Percentiles rank a stretch among this genome's conserved stretches.
Conservation (phyloP, 2,329 filamentous ascomycete species). For the Sporothrix inflata region DNA sequence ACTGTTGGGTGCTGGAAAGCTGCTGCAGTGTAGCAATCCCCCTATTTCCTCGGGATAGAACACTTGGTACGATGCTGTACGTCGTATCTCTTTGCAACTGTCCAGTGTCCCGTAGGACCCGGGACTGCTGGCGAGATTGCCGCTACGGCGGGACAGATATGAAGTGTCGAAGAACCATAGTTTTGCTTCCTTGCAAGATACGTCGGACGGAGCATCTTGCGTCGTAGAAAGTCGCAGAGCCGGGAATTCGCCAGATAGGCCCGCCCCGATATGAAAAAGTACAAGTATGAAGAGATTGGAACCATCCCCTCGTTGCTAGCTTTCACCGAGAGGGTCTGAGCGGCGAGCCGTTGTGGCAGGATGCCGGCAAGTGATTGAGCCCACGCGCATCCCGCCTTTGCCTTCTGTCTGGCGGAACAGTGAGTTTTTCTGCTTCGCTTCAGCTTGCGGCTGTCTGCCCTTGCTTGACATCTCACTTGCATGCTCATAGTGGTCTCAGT, state of each 20-base stretch:
- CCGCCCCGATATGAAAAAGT: slow-evolving; percentile 4
- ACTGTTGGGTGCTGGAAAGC: neutral
- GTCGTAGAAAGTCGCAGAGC: neutral
- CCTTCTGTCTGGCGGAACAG: neutral
- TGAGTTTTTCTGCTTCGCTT: neutral
- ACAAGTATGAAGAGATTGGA: neutral
- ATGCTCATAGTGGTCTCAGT: neutral
- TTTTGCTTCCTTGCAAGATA: neutral
- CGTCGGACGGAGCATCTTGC: neutral
- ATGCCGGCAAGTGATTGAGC: slow-evolving; percentile 22
- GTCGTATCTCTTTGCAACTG: neutral
- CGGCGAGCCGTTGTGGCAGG: slow-evolving; percentile 2
- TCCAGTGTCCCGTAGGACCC: neutral
- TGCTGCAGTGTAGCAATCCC: neutral
- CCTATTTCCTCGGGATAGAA: neutral
- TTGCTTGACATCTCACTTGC: neutral
- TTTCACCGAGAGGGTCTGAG: slow-evolving; percentile 16
- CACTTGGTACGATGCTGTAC: neutral
- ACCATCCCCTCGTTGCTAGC: neutral
- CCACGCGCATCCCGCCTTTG: slow-evolving; percentile 11
- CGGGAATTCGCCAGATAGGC: slow-evolving; percentile 6
- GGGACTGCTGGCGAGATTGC: slow-evolving; percentile 13
- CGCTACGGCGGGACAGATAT: neutral
- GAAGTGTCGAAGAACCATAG: neutral
- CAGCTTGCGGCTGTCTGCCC: neutral